A percentile compares a stretch with the other conserved stretches of the same genome.
phyloP scores from a whole-genome alignment of 371 early-diverging fungal species.

The Syncephalastrum sp. region DNA sequence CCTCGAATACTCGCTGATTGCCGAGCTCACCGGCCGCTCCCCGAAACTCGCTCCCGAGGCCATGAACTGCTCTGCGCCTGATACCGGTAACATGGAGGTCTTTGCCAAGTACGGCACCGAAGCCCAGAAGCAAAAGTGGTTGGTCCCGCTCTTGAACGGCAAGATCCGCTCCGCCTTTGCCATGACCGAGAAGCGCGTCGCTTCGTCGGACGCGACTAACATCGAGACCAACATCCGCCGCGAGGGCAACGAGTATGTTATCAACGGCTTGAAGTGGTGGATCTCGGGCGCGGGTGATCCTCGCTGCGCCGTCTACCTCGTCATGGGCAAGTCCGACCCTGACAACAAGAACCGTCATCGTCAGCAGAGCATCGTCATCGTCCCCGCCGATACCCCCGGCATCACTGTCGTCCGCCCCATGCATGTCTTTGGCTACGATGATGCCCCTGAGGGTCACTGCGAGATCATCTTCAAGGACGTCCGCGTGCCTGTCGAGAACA shows the following conservation, averaged over 20 bases:
- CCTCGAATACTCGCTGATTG: constrained; percentile 52
- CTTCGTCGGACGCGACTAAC: constrained; percentile 96
- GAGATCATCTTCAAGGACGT: constrained; percentile 91
- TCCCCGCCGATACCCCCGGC: constrained; percentile 88
- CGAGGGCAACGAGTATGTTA: constrained; percentile 69
- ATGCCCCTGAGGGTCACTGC: constrained; percentile 93
- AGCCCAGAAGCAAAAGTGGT: constrained; percentile 85
- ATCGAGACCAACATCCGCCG: constrained; percentile 81
- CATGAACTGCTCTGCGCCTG: constrained; percentile 94
- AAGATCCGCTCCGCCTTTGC: constrained; percentile 96
- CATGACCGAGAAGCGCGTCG: constrained; percentile 95
- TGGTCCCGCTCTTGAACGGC: constrained; percentile 84
- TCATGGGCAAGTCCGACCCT: constrained; percentile 87
- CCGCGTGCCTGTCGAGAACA: constrained; percentile 82
- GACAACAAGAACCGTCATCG: constrained; percentile 69
- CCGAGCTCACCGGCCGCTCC: constrained; percentile 86
- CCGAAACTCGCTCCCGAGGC: constrained; percentile 82
- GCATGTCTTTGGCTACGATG: constrained; percentile 93
- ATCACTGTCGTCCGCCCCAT: constrained; percentile 83
- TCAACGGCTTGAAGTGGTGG: constrained; percentile 97
- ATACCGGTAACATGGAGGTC: constrained; percentile 99
- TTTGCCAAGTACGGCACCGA: constrained; percentile 91
- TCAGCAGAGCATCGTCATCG: constrained; percentile 89
- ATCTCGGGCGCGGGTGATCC: constrained; percentile 95
- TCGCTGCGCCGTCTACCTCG: constrained; percentile 81